Conservation (phyloP, 2,329 filamentous ascomycete genomes). For the Sporothrix sp. region DNA sequence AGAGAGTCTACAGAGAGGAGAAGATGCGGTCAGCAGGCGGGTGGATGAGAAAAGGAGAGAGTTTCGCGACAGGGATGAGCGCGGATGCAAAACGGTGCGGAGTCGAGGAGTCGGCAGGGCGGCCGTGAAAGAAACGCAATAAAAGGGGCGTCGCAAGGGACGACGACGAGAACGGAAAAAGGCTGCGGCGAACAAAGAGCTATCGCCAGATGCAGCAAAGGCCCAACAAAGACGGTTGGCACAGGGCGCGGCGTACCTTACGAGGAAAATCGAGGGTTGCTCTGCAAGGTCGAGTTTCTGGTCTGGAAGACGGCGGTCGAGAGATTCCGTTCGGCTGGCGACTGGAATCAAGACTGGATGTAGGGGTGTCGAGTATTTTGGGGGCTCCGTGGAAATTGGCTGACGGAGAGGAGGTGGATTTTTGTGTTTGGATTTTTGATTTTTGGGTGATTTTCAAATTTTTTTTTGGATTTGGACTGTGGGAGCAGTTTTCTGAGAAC, state of each 20-base stretch:
- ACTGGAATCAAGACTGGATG: not conserved
- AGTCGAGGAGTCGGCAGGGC: too few species aligned
- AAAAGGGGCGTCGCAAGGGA: not conserved
- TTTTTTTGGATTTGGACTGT: constrained; percentile 47
- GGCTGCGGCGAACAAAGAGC: constrained; percentile 2
- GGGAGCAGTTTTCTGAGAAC: constrained; percentile 45
- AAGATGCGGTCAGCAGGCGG: constrained; percentile 14
- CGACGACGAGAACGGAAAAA: constrained; percentile 4
- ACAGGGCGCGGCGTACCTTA: constrained; percentile 1
- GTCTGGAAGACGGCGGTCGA: not conserved
- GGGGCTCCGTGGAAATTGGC: constrained; percentile 16
- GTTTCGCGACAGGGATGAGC: too few species aligned
- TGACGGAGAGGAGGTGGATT: too few species aligned
- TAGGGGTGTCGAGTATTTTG: constrained; percentile 10
- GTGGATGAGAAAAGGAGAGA: too few species aligned
- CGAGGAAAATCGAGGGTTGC: not conserved
- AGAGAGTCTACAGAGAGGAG: constrained; percentile 15
- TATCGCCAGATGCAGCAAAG: not conserved
- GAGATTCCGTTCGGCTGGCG: constrained; percentile 8
- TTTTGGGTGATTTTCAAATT: constrained; percentile 47
- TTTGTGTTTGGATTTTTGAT: constrained; percentile 24
- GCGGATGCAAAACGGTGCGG: too few species aligned
- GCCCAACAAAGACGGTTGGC: not conserved
- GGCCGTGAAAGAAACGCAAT: not conserved
- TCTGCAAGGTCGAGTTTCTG: not conserved